Conservation (phyloP, 164 flowering plant species). For the Aristolochia fimbriata region DNA sequence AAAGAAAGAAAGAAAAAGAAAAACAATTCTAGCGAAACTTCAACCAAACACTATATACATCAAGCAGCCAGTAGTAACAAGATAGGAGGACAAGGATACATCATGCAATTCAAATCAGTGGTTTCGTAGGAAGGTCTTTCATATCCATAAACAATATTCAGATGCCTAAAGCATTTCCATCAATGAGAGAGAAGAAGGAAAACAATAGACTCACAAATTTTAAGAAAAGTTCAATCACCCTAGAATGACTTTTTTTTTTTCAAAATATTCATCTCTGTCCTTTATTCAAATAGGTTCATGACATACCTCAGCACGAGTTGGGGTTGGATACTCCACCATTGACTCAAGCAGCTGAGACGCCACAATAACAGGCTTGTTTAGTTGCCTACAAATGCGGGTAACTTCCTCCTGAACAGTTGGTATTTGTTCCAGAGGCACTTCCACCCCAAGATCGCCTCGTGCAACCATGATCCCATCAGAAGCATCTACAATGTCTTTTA, state of each 20-base stretch:
- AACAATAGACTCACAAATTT: too few species aligned
- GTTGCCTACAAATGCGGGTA: slow-evolving; percentile 47
- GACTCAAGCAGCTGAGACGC: slow-evolving; percentile 95
- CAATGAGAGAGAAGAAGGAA: not conserved
- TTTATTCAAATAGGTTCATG: not conserved
- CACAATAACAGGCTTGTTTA: slow-evolving; percentile 88
- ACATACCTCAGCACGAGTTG: slow-evolving; percentile 90
- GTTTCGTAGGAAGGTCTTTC: too few species aligned
- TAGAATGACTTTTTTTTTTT: too few species aligned
- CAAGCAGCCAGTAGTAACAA: too few species aligned
- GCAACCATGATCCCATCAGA: slow-evolving; percentile 96
- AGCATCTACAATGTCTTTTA: slow-evolving; percentile 64
- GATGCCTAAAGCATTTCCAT: too few species aligned
- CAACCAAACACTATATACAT: too few species aligned
- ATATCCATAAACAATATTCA: too few species aligned
- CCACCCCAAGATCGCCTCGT: slow-evolving; percentile 89
- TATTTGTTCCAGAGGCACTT: slow-evolving; percentile 81
- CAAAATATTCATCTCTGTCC: not conserved
- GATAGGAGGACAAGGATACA: not conserved
- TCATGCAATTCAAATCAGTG: not conserved
- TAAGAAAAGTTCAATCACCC: too few species aligned
- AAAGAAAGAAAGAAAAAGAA: too few species aligned
- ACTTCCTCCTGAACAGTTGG: slow-evolving; percentile 67
- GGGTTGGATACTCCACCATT: slow-evolving; percentile 87
- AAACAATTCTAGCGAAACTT: too few species aligned